A percentile compares a stretch with the other conserved stretches of the same genome.
Conservation (phyloP, 345 rosid genomes). For the Eutrema yunnanense region DNA sequence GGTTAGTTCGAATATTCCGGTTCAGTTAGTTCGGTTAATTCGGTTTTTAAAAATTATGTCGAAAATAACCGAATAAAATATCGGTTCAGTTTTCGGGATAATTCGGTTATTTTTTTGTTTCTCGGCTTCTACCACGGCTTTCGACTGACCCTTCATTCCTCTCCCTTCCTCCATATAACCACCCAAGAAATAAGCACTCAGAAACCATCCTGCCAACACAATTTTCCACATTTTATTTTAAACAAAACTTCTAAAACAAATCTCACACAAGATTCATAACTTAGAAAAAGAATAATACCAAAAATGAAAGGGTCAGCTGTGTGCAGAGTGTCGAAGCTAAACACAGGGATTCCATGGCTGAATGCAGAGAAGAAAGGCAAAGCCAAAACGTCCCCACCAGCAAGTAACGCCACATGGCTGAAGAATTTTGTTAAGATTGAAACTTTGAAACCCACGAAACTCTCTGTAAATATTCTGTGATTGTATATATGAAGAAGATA, state of each 20-base stretch:
- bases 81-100: no score
- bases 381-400: conserved; percentile 90
- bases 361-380: conserved; percentile 74
- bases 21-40: no score
- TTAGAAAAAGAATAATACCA: conserved; percentile 33
- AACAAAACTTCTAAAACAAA: neutral
- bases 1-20: no score
- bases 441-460: no score
- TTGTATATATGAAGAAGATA: no score
- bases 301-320: conserved; percentile 93
- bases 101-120: conserved; percentile 22
- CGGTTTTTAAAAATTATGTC: no score
- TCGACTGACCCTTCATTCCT: conserved; percentile 70
- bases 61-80: no score
- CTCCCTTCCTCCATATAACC: conserved; percentile 81
- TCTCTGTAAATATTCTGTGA: no score
- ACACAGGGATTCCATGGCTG: conserved; percentile 72
- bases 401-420: conserved; percentile 73
- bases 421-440: neutral
- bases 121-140: conserved; percentile 63
- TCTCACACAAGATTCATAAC: neutral
- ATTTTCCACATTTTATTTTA: neutral
- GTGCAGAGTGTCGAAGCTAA: conserved; percentile 59
- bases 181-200: conserved; percentile 90
- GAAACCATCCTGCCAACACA: conserved; percentile 66